Percentiles rank a stretch among this genome's conserved stretches.
Conservation (phyloP, 164 flowering plant genomes). For the Nymphaea colorata region DNA sequence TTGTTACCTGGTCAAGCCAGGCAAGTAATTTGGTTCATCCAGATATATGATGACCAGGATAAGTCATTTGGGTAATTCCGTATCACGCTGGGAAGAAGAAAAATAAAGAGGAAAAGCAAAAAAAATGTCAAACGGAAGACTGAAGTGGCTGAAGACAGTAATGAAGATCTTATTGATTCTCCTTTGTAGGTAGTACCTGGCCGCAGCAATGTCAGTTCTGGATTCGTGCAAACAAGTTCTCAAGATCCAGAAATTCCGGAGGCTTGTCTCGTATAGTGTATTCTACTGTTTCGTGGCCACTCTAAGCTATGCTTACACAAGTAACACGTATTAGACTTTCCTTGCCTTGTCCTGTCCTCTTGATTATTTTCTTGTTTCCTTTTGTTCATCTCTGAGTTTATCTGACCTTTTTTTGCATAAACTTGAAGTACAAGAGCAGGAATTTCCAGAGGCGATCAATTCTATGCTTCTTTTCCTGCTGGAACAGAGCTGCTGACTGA, state of each 20-base stretch:
- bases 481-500: constrained; percentile 76
- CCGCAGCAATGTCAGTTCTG: constrained; percentile 22
- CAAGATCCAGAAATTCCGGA: constrained; percentile 67
- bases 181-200: too few species aligned
- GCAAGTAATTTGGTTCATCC: too few species aligned
- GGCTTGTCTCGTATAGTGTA: constrained; percentile 50
- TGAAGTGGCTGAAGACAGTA: too few species aligned
- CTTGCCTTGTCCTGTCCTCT: neutral
- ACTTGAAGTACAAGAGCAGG: constrained; percentile 88
- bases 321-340: constrained; percentile 53
- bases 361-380: neutral
- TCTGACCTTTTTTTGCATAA: neutral
- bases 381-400: too few species aligned
- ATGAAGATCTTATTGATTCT: too few species aligned
- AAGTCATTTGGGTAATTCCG: too few species aligned
- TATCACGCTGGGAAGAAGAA: too few species aligned
- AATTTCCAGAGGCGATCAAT: constrained; percentile 70
- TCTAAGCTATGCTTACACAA: constrained; percentile 49
- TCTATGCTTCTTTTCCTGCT: constrained; percentile 79
- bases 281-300: constrained; percentile 51
- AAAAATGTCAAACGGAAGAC: too few species aligned
- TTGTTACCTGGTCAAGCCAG: too few species aligned
- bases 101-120: too few species aligned
- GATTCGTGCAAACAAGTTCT: constrained; percentile 39
- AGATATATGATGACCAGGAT: too few species aligned